Evolutionary conservation across 768 basidiomycete species (phyloP).

Genomic region (Trametes cinnabarina): DNA sequence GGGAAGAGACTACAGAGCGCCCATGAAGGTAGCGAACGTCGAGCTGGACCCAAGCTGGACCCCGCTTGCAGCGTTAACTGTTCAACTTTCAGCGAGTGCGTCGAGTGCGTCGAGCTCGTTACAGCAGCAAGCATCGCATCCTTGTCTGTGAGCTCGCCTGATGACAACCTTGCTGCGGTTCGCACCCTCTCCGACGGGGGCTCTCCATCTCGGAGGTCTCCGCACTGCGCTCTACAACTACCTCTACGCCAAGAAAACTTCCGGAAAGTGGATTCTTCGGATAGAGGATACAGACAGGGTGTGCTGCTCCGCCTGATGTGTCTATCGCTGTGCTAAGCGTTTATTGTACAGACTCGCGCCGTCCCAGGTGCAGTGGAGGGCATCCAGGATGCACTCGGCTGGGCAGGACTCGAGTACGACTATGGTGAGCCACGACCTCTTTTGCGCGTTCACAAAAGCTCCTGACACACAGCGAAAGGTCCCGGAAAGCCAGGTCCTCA

Average conservation of each 20-base stretch:
- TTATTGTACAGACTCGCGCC: slow-evolving; percentile 58
- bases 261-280: slow-evolving; percentile 87
- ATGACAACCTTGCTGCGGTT: slow-evolving; percentile 65
- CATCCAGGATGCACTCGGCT: slow-evolving; percentile 71
- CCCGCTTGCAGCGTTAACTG: too few species aligned
- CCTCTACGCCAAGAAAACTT: slow-evolving; percentile 74
- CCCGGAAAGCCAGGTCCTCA: slow-evolving; percentile 74
- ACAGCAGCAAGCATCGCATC: too few species aligned
- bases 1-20: too few species aligned
- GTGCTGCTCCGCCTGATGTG: slow-evolving; percentile 25
- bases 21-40: too few species aligned
- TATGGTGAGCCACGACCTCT: slow-evolving; percentile 55
- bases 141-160: too few species aligned
- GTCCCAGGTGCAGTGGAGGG: slow-evolving; percentile 85
- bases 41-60: too few species aligned
- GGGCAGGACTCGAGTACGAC: slow-evolving; percentile 92
- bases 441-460: background rate
- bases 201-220: slow-evolving; percentile 91
- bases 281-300: slow-evolving; percentile 97
- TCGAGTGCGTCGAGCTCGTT: too few species aligned
- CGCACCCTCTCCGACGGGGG: slow-evolving; percentile 95
- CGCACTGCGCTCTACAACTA: slow-evolving; percentile 94
- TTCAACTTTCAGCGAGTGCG: too few species aligned
- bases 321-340: background rate
- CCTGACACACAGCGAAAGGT: slow-evolving; percentile 60